Percentiles rank a stretch among this genome's conserved stretches.
Evolutionary conservation across 192 early-diverging fungal genomes (phyloP).

Genomic region (Coemansia aciculifera): DNA sequence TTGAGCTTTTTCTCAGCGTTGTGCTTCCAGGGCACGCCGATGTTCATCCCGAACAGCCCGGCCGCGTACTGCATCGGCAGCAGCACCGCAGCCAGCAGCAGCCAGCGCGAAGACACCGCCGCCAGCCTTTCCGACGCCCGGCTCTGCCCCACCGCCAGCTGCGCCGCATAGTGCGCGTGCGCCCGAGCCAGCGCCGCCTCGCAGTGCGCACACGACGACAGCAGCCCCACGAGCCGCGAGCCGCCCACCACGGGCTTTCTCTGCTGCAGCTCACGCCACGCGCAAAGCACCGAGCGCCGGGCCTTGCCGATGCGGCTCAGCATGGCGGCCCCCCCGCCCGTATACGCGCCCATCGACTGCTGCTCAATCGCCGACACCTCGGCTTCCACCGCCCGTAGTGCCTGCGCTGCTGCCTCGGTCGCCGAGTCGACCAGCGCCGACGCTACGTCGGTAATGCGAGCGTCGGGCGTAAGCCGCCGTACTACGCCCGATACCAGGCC

Average conservation of each 20-base stretch:
- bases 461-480: background rate
- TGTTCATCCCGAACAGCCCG: slow-evolving; percentile 69
- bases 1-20: slow-evolving; percentile 39
- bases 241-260: slow-evolving; percentile 58
- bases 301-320: slow-evolving; percentile 71
- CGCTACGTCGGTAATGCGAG: slow-evolving; percentile 44
- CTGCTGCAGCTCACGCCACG: slow-evolving; percentile 64
- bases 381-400: slow-evolving; percentile 64
- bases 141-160: slow-evolving; percentile 72
- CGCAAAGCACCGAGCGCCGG: slow-evolving; percentile 68
- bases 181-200: slow-evolving; percentile 72
- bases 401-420: slow-evolving; percentile 70
- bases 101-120: slow-evolving; percentile 23
- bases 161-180: slow-evolving; percentile 81
- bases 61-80: slow-evolving; percentile 64
- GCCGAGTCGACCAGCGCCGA: slow-evolving; percentile 80
- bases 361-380: slow-evolving; percentile 60
- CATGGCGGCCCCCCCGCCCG: slow-evolving; percentile 60
- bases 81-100: slow-evolving; percentile 37
- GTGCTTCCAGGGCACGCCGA: slow-evolving; percentile 57
- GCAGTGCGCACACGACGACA: slow-evolving; percentile 66
- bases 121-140: slow-evolving; percentile 54
- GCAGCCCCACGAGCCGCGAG: slow-evolving; percentile 62
- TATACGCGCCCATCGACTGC: slow-evolving; percentile 2
- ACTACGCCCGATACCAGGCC: background rate